Base-by-base conservation (phyloP, 768 basidiomycete genomes). In the Phanerodontia chrysosporium region DNA sequence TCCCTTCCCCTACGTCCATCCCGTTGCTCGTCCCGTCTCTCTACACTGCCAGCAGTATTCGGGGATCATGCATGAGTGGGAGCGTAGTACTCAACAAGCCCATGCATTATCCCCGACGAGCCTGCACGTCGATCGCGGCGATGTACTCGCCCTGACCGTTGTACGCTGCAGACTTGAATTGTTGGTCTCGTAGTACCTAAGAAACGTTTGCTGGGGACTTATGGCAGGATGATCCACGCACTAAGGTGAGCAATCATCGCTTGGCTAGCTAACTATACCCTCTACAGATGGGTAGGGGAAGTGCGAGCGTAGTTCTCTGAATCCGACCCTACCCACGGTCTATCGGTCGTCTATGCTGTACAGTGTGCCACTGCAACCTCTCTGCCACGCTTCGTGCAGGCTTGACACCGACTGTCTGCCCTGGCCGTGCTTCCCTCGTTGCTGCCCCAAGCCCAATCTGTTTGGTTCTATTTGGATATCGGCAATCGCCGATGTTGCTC, bases 51-150 rank as follows among this genome's bases (percentile, higher is more conserved):
- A 16, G 18, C 57, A 45, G 39, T 54, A 22, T 13, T 42, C 29
- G 51, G 12, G 36, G 29, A 9, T 36, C 30, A 51, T 28, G 54
- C 62, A 71, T 71, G 67, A 70, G 72, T 69, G 76, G 73, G 77
- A 79, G 79, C 77, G 79, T 66, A 70, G 77, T 78, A 60, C 79
- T 80, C 75, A 68, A 58, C 72, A 77, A 74, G 69, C 74, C 72
- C 71, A 29, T 48, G 32, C 45, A 48, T 30, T 35, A 39, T 22
- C 56, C 55, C 51, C 51, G 32, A 28, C 35, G 27, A 18, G 39
- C 27, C n/a, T 51, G 49, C 30, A n/a, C 28, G 16, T n/a, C 44
- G 55, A 51, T 45, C 25, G 27, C 55, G 45, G 45, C 45, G 27
- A 51, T 58, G 18, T 51, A n/a, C 29, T 24, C 36, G 32, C 36